phyloP scores from a whole-genome alignment of 2,329 filamentous ascomycete genomes.

The Colletotrichum horii region DNA sequence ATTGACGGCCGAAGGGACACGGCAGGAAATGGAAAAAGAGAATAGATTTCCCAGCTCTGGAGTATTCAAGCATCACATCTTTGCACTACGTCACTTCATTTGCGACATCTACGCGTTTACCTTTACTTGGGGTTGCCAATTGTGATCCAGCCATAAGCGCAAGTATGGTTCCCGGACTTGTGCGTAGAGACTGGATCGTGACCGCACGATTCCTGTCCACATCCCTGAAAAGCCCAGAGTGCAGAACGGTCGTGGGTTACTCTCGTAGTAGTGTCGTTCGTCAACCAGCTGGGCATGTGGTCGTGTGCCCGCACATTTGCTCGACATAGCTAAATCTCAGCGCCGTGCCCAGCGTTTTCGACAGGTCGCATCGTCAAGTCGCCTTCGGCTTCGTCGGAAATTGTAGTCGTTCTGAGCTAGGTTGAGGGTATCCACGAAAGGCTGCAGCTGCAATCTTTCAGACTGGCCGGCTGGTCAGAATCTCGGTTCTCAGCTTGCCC shows the following conservation, averaged over 20 bases:
- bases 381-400: not conserved
- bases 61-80: constrained; percentile 2
- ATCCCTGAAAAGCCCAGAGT: not conserved
- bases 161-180: too few relatives aligned
- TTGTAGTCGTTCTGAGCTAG: accelerated
- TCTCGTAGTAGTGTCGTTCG: not conserved
- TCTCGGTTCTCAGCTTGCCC: not conserved
- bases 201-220: not conserved
- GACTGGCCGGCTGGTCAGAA: not conserved
- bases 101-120: not conserved
- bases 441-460: not conserved
- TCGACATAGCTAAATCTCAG: not conserved
- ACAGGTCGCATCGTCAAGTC: not conserved
- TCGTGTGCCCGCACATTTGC: not conserved
- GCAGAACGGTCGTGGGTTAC: accelerated
- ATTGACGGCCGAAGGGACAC: not conserved
- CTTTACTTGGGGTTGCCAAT: not conserved
- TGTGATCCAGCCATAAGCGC: too few relatives aligned
- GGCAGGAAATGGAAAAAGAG: constrained; percentile 5
- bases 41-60: constrained; percentile 12
- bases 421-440: not conserved
- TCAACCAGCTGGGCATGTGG: accelerated
- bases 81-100: not conserved
- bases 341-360: not conserved
- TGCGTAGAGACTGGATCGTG: not conserved